Evolutionary conservation across 495 filamentous ascomycete genomes (phyloP).

Genomic region (Penicillium odoratum): DNA sequence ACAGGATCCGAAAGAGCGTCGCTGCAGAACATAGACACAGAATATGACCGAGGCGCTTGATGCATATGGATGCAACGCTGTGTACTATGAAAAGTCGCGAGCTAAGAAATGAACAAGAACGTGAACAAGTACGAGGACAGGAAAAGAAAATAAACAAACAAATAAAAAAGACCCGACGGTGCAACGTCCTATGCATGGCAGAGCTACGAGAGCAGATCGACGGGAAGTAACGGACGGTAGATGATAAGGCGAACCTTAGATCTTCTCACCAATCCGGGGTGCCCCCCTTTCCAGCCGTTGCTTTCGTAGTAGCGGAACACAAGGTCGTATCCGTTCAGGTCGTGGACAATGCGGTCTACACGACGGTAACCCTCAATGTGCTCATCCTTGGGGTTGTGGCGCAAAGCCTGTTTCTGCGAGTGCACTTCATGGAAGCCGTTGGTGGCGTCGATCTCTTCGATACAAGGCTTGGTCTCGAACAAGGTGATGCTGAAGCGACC

Average conservation of each 20-base stretch:
- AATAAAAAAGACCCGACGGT: background rate
- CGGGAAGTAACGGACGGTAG: slow-evolving; percentile 21
- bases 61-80: slow-evolving; percentile 29
- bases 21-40: slow-evolving; percentile 9
- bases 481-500: slow-evolving; percentile 96
- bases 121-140: background rate
- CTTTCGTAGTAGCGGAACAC: slow-evolving; percentile 97
- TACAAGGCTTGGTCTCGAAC: slow-evolving; percentile 79
- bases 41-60: slow-evolving; percentile 16
- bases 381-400: slow-evolving; percentile 72
- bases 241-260: slow-evolving; percentile 21
- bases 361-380: slow-evolving; percentile 82
- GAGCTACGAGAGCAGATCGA: slow-evolving; percentile 10
- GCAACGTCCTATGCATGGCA: slow-evolving; percentile 2
- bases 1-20: slow-evolving; percentile 3
- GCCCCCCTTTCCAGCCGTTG: slow-evolving; percentile 81
- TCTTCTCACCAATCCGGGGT: slow-evolving; percentile 68
- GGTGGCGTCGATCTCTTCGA: slow-evolving; percentile 39
- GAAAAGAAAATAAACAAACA: background rate
- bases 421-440: slow-evolving; percentile 43
- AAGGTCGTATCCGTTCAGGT: slow-evolving; percentile 95
- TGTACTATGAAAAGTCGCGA: slow-evolving; percentile 11
- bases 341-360: slow-evolving; percentile 93
- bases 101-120: background rate
- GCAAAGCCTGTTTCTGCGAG: slow-evolving; percentile 44